Evolutionary conservation across 768 basidiomycete genomes (phyloP).

Genomic region (Mrakia frigida): DNA sequence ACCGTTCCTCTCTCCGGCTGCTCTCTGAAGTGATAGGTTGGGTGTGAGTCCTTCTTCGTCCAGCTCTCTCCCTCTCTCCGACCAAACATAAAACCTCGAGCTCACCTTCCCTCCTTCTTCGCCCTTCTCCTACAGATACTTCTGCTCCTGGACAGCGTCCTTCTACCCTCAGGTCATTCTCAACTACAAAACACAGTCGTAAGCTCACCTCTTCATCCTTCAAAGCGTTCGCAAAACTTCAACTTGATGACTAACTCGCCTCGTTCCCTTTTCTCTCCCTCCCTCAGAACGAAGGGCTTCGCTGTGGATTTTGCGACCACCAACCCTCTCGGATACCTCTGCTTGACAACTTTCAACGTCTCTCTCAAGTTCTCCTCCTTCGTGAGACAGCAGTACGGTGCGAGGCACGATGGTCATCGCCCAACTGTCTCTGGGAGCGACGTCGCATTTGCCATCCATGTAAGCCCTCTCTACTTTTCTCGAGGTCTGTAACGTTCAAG

Average conservation of each 20-base stretch:
- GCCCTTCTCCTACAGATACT: constrained; percentile 27
- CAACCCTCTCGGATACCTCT: constrained; percentile 46
- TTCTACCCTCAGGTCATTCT: constrained; percentile 48
- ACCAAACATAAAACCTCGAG: background rate
- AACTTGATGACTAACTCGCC: background rate
- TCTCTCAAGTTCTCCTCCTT: constrained; percentile 40
- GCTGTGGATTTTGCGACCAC: constrained; percentile 46
- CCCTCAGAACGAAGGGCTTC: constrained; percentile 42
- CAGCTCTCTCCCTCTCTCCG: background rate
- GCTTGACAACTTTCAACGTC: constrained; percentile 43
- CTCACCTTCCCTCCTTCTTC: background rate
- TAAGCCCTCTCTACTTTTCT: background rate
- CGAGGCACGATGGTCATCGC: constrained; percentile 43
- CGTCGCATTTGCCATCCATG: constrained; percentile 47
- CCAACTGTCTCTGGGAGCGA: constrained; percentile 46
- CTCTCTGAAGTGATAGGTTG: constrained; percentile 11
- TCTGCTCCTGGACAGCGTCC: constrained; percentile 37
- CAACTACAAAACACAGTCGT: constrained; percentile 45
- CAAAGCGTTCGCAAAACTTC: constrained; percentile 11
- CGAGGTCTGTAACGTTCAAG: too few species aligned
- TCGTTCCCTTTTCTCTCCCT: background rate
- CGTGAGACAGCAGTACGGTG: constrained; percentile 44
- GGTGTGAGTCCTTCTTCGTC: background rate
- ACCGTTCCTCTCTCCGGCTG: background rate
- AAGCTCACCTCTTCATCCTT: constrained; percentile 28